Evolutionary conservation across 1,284 basidiomycete genomes (phyloP), one percentile per base, ranked within the genome.

Genomic region (Irpex sp.): DNA sequence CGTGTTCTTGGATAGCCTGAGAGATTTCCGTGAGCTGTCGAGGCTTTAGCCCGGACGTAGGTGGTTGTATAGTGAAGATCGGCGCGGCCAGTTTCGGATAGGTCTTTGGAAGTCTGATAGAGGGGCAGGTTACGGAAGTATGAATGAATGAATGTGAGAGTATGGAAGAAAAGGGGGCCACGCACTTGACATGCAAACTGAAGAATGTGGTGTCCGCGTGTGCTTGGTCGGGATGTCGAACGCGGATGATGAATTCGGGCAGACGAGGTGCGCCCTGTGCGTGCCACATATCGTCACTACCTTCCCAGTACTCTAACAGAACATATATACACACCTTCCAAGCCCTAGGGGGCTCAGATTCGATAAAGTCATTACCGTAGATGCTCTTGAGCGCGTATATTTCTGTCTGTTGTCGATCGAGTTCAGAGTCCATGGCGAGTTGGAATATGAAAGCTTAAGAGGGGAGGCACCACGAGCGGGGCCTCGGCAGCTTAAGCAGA

Each of bases 91-190:
- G 79, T 3, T 77, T 73, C 10, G 90, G 90, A 70, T 91, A 91
- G 58, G 89, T 90, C 73, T 87, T 90, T 4, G 90, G 88, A 63
- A 92, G 83, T 71, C 88, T 91, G 63, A n/a, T 28, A 89, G 88
- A 63, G 91, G 83, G 71, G 88, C 91, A 63, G 10, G 23, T 51
- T 23, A 28, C 49, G 37, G 59, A 28, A 54, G 60, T 21, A 42
- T 57, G 58, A 52, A 37, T 87, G 63, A 91, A 82, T 71, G 87
- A n/a, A n/a, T n/a, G n/a, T 90, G 63, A 18, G 58, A 23, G 37
- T 23, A 42, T n/a, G 47, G 39, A 12, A 33, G 47, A 19, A 52
- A 19, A 23, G 18, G 10, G 48, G 18, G 48, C 28, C 28, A 76
- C 79, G 66, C 67, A 91, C 89, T 85, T 90, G 65, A 83, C 82